Conservation (phyloP, 805 yeast genomes). For the Zygotorulaspora sp. region DNA sequence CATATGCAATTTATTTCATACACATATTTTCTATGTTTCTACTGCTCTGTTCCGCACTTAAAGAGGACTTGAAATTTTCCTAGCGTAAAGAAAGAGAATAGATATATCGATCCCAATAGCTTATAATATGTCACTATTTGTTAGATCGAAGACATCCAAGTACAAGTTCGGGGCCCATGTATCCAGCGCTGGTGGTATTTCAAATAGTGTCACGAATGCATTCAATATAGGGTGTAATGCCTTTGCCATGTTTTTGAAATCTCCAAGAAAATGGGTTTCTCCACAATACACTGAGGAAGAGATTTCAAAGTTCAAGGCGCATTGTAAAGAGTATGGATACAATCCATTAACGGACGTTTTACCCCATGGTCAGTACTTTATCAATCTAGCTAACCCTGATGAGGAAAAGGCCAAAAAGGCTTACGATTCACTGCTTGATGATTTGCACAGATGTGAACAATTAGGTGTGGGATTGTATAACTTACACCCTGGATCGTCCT, state of each 20-base stretch:
- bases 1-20: no score
- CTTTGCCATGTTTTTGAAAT: slow-evolving; percentile 85
- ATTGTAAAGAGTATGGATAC: slow-evolving; percentile 61
- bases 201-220: slow-evolving; percentile 61
- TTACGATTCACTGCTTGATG: slow-evolving; percentile 75
- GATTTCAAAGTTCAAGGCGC: slow-evolving; percentile 55
- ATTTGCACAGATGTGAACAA: slow-evolving; percentile 78
- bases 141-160: slow-evolving; percentile 41
- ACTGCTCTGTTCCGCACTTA: no score
- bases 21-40: neutral
- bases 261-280: slow-evolving; percentile 88
- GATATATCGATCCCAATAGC: no score
- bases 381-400: slow-evolving; percentile 90
- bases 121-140: slow-evolving; percentile 38
- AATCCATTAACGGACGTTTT: slow-evolving; percentile 73
- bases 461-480: slow-evolving; percentile 82
- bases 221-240: slow-evolving; percentile 57
- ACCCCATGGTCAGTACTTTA: slow-evolving; percentile 94
- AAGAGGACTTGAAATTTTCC: no score
- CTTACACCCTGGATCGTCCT: slow-evolving; percentile 88
- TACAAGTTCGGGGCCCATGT: slow-evolving; percentile 88
- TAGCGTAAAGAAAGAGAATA: no score
- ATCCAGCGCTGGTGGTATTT: slow-evolving; percentile 72
- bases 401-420: slow-evolving; percentile 71
- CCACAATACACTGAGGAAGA: slow-evolving; percentile 69